Evolutionary conservation across 2,329 filamentous ascomycete genomes (phyloP).

Genomic region (Diaporthe velutina): DNA sequence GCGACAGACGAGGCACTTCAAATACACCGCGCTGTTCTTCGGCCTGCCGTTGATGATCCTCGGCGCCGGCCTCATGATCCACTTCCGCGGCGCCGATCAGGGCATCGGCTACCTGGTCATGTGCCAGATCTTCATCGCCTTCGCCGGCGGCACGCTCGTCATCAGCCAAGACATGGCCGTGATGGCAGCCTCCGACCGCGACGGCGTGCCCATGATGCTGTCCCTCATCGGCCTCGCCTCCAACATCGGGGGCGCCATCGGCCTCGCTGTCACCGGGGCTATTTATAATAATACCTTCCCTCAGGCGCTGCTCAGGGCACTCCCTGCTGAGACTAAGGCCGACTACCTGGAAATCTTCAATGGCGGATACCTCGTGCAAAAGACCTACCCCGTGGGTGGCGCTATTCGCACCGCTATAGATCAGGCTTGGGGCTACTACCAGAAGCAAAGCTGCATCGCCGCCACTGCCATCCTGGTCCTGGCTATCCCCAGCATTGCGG

Average conservation of each 20-base stretch:
- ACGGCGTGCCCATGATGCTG: slow-evolving; percentile 49
- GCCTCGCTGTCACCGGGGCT: slow-evolving; percentile 40
- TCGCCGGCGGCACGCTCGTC: slow-evolving; percentile 68
- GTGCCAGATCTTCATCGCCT: slow-evolving; percentile 71
- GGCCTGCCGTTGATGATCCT: slow-evolving; percentile 67
- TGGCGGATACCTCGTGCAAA: slow-evolving; percentile 47
- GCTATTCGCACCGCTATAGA: slow-evolving; percentile 50
- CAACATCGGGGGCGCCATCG: slow-evolving; percentile 52
- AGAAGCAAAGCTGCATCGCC: slow-evolving; percentile 51
- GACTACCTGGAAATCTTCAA: slow-evolving; percentile 44
- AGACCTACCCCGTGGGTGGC: slow-evolving; percentile 47
- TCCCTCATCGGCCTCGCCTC: slow-evolving; percentile 51
- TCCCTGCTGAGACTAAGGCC: slow-evolving; percentile 43
- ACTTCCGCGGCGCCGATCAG: slow-evolving; percentile 65
- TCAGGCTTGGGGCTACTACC: slow-evolving; percentile 53
- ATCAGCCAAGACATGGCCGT: slow-evolving; percentile 70
- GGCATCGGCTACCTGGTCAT: slow-evolving; percentile 67
- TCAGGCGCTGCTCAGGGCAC: slow-evolving; percentile 33
- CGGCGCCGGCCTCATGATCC: slow-evolving; percentile 69
- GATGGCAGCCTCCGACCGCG: slow-evolving; percentile 61
- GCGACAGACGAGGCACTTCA: slow-evolving; percentile 64
- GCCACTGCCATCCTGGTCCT: slow-evolving; percentile 50
- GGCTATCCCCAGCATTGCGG: slow-evolving; percentile 49
- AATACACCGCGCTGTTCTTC: slow-evolving; percentile 64
- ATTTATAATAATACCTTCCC: slow-evolving; percentile 36